Base-by-base conservation (phyloP, 2,329 filamentous ascomycete genomes). In the Pyrenophora tritici-repentis region DNA sequence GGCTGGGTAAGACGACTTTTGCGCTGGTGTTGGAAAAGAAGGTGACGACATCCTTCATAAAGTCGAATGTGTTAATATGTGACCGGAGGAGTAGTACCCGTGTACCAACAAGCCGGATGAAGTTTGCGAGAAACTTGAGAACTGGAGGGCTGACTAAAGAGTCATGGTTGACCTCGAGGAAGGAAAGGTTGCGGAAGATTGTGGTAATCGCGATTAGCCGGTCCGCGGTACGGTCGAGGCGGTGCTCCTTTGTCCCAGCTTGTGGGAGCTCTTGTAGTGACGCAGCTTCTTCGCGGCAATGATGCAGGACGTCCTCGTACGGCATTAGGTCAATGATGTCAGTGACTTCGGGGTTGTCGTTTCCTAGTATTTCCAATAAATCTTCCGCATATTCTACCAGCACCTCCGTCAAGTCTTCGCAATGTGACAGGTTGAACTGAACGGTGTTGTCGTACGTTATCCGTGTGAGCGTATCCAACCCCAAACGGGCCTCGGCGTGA, bases 31-130 rank as follows among this genome's bases (percentile, higher is more conserved):
- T 97, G 49, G 93, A 97, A 47, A 99, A 79, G 60, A 96, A 86
- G 13, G 91, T 87, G 50, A 97, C 85, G 24, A 91, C 80, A 72
- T 99, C 94, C 75, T 99, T 99, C 90, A 97, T 96, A 65, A 97
- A 93, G 73, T 99, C 94, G 59, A 97, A 79, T 0, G 89, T 94
- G 73, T 97, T 96, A 66, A 83, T 81, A 59, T 94, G 83, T 3
- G 86, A 90, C 33, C 91, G 86, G 35, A 97, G 77, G 24, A 97
- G 82, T 81, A 93, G 90, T 62, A 91, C 91, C 12, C 91, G 87
- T 3, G 92, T 97, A 24, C 93, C 94, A 12, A 97, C 81, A 60
- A 94, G 90, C 53, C 91, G 83, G 56, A 97, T 91, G 3, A 92
- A 84, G 38, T 86, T 86, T 50, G 90, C 91, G 7, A 97, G 77